Evolutionary conservation across 2,329 filamentous ascomycete genomes (phyloP).

Genomic region (Diatrype stigma): DNA sequence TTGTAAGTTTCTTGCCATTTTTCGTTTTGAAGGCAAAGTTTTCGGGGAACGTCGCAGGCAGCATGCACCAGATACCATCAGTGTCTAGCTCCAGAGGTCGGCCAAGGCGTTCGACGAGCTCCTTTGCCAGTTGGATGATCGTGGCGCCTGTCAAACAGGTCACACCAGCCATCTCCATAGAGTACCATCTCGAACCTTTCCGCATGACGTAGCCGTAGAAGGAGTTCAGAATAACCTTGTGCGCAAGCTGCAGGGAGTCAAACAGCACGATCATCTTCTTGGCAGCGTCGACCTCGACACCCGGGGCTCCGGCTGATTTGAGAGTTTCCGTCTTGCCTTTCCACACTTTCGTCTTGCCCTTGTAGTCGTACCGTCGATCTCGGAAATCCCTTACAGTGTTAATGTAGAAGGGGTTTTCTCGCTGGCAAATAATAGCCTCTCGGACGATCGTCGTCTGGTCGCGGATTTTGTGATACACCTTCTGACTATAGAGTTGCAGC

Average conservation of each 20-base stretch:
- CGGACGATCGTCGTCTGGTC: conserved; percentile 88
- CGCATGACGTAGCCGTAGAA: conserved; percentile 99
- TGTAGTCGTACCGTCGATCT: conserved; percentile 97
- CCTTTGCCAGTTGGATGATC: conserved; percentile 94
- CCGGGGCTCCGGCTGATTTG: conserved; percentile 74
- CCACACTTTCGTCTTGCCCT: conserved; percentile 97
- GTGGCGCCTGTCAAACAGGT: conserved; percentile 94
- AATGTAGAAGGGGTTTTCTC: conserved; percentile 98
- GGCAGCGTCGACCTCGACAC: conserved; percentile 78
- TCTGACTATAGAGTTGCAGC: conserved; percentile 89
- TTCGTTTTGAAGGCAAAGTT: conserved; percentile 93
- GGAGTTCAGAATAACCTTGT: conserved; percentile 98
- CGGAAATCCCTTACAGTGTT: conserved; percentile 94
- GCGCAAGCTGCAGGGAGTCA: conserved; percentile 91
- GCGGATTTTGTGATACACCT: conserved; percentile 99
- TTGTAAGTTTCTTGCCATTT: conserved; percentile 92
- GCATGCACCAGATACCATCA: conserved; percentile 99
- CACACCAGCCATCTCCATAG: conserved; percentile 98
- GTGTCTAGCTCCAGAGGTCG: conserved; percentile 92
- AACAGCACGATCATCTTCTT: conserved; percentile 99
- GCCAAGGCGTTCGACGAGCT: conserved; percentile 89
- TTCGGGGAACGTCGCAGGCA: conserved; percentile 92
- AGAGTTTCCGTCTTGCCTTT: conserved; percentile 90
- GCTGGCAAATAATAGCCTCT: conserved; percentile 96
- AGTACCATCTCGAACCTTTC: conserved; percentile 98